Evolutionary conservation across 1,284 basidiomycete genomes (phyloP).

Genomic region (Wallemia mellicola): DNA sequence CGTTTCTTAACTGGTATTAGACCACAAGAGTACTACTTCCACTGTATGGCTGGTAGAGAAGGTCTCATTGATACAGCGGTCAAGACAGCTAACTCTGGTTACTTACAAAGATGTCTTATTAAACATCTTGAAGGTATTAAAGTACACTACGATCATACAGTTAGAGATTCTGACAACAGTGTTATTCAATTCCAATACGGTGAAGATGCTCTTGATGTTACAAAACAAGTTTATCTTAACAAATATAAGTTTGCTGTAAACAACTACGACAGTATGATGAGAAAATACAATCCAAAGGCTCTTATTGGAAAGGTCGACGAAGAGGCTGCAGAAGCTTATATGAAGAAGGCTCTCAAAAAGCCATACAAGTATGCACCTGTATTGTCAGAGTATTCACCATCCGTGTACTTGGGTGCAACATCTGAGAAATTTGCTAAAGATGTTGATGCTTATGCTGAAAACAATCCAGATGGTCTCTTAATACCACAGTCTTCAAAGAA

Average conservation of each 20-base stretch:
- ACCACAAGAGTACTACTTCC: slow-evolving; percentile 99
- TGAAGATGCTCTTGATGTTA: slow-evolving; percentile 95
- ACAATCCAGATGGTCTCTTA: slow-evolving; percentile 63
- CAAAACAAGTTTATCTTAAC: slow-evolving; percentile 80
- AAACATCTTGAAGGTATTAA: slow-evolving; percentile 94
- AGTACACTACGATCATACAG: slow-evolving; percentile 93
- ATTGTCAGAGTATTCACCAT: slow-evolving; percentile 48
- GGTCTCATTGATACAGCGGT: slow-evolving; percentile 98
- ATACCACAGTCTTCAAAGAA: slow-evolving; percentile 52
- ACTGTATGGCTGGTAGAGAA: slow-evolving; percentile 98
- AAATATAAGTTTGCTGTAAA: slow-evolving; percentile 66
- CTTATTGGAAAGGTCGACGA: slow-evolving; percentile 67
- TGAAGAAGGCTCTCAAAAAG: slow-evolving; percentile 70
- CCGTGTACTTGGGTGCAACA: slow-evolving; percentile 54
- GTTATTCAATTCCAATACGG: slow-evolving; percentile 91
- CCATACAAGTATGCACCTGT: slow-evolving; percentile 36
- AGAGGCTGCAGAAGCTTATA: slow-evolving; percentile 48
- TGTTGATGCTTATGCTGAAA: slow-evolving; percentile 46
- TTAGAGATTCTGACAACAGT: slow-evolving; percentile 82
- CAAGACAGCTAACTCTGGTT: slow-evolving; percentile 97
- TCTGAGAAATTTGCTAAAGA: slow-evolving; percentile 40
- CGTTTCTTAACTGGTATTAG: slow-evolving; percentile 94
- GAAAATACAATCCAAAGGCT: slow-evolving; percentile 65
- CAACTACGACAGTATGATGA: slow-evolving; percentile 36
- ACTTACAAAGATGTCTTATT: slow-evolving; percentile 90